These are phyloP conservation scores for Elaeis guineensis DNA, from an alignment of 176 grass and related monocot genomes.

Conservation along the genomic window DNA sequence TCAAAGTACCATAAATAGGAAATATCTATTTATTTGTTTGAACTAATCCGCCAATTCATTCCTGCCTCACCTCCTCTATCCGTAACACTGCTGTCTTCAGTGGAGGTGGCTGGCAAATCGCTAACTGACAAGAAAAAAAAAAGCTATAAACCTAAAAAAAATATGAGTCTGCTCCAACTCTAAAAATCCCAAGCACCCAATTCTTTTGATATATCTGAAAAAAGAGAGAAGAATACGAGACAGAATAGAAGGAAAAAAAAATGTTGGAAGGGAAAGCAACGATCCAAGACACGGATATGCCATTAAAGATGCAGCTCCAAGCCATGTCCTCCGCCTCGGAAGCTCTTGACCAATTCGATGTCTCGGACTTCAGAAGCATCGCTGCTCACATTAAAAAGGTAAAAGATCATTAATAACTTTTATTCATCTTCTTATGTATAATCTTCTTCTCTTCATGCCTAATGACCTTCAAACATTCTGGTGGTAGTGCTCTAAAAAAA, in stretches of 20 bases:
- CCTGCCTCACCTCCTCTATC: conserved; percentile 10
- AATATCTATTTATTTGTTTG: not conserved
- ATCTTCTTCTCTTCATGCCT: not conserved
- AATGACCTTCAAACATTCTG: too few species aligned
- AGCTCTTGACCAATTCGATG: conserved; percentile 91
- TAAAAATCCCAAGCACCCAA: too few species aligned
- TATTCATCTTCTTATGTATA: not conserved
- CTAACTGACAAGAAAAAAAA: too few species aligned
- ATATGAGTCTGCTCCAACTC: too few species aligned
- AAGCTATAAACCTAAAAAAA: too few species aligned
- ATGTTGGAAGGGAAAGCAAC: conserved; percentile 94
- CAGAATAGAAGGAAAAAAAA: not conserved
- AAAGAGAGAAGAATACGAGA: not conserved
- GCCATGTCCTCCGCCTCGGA: conserved; percentile 70
- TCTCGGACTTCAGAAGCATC: conserved; percentile 74
- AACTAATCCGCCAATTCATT: not conserved
- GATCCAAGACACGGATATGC: conserved; percentile 99
- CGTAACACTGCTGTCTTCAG: not conserved
- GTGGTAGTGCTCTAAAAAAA: too few species aligned
- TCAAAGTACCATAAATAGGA: not conserved
- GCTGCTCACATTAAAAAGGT: conserved; percentile 90
- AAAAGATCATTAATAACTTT: not conserved
- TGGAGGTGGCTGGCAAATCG: too few species aligned
- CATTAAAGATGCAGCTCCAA: conserved; percentile 77
- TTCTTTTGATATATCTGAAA: too few species aligned